Base-by-base conservation (phyloP, 2,329 filamentous ascomycete species). In the Nectriaceae sp. region DNA sequence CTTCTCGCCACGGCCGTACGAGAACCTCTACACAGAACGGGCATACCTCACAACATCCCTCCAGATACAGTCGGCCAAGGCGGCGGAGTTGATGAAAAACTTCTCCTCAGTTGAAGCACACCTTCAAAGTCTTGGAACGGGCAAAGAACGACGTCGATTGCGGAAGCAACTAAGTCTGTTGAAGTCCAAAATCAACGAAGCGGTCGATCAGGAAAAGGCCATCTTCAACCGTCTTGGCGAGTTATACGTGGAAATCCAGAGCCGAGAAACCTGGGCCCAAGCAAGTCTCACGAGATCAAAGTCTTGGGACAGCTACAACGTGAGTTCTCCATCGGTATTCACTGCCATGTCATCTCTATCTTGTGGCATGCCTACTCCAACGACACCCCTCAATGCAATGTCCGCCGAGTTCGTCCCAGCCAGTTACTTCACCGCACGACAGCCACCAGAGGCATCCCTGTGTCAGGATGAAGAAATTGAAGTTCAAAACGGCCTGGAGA, bases 181-280 rank as follows among this genome's bases (percentile, higher is more conserved):
- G 11, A 71, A 64, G 40, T 65, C 64, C 42, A 72, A 71, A 48
- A 70, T 83, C 24, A 59, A 65, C n/a, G 68, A 75, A 37, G 72
- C 69, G 0, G 71, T 72, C 3, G 67, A 71, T 44, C 75, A 81
- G 55, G 74, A 83, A 56, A 71, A 66, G 44, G 55, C 65, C 15
- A 71, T 80, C 5, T 61, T 76, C 33, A 48, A 66, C 15, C 67
- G 78, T 3, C 65, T 83, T n/a, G 65, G 71, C 11, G 77, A 82
- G 48, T 55, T 83, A 13, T 68, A 73, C 26, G 62, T 75, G 15
- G 77, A 83, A 61, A 71, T 78, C 13, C 71, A 74, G 54, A 73
- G 70, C 33, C 69, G 71, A 3, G 71, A 75, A 43, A 63, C 70
- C 3, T 71, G 69, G 69, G 56, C 57, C 22, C 64, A 68, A 31